phyloP scores from a whole-genome alignment of 306 rosid species.

The Myrica gale region DNA sequence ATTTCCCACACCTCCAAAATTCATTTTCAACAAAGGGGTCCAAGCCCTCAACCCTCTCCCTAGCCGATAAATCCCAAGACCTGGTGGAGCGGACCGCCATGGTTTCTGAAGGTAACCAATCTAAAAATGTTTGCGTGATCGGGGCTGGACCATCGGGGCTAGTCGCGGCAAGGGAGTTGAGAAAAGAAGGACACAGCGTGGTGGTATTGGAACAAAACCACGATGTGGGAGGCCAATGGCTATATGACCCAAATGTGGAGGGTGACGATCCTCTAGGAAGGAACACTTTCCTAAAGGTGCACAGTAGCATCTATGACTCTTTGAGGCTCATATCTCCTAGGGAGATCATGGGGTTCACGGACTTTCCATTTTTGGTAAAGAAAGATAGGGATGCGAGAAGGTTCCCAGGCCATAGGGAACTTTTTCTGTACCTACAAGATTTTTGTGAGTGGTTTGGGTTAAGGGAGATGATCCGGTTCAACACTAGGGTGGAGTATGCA shows the following conservation, averaged over 20 bases:
- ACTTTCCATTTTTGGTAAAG: slow-evolving; percentile 69
- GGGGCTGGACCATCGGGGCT: slow-evolving; percentile 93
- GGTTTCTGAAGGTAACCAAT: slow-evolving; percentile 53
- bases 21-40: neutral
- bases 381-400: slow-evolving; percentile 84
- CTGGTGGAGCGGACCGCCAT: slow-evolving; percentile 20
- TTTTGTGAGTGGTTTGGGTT: slow-evolving; percentile 69
- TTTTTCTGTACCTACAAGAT: slow-evolving; percentile 61
- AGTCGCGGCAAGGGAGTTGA: slow-evolving; percentile 79
- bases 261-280: slow-evolving; percentile 68
- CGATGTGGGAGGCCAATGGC: slow-evolving; percentile 96
- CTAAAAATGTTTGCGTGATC: slow-evolving; percentile 71
- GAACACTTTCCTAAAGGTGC: slow-evolving; percentile 48
- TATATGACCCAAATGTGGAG: slow-evolving; percentile 64
- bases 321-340: slow-evolving; percentile 71
- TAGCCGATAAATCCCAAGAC: neutral
- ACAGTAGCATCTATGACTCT: slow-evolving; percentile 70
- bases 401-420: slow-evolving; percentile 77
- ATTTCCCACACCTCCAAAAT: slow-evolving; percentile 16
- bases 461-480: slow-evolving; percentile 70
- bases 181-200: slow-evolving; percentile 73
- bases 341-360: slow-evolving; percentile 86
- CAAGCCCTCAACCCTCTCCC: neutral
- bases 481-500: slow-evolving; percentile 70
- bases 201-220: slow-evolving; percentile 73